Conservation (phyloP, 2,329 filamentous ascomycete genomes). For the Mariannaea sp. region DNA sequence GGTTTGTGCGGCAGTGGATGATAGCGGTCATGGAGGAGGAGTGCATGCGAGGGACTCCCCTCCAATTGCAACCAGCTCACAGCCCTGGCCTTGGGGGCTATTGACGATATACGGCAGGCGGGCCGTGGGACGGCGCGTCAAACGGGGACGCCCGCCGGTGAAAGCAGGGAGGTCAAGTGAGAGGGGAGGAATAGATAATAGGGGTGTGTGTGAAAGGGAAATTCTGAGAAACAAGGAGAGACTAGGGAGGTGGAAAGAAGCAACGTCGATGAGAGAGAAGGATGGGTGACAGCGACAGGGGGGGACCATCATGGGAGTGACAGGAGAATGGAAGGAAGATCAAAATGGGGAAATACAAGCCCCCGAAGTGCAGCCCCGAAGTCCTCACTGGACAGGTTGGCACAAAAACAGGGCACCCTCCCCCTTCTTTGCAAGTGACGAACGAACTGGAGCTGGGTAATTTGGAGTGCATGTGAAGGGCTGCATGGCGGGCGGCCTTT, state of each 20-base stretch:
- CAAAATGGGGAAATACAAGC: constrained; percentile 5
- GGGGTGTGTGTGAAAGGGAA: constrained; percentile 14
- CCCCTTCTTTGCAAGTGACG: constrained; percentile 1
- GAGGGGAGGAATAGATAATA: constrained; percentile 1
- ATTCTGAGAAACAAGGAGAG: constrained; percentile 5
- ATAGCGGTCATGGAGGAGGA: neutral
- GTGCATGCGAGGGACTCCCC: neutral
- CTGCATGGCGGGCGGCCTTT: neutral
- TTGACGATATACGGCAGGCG: constrained; percentile 35
- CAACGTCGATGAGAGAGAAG: constrained; percentile 36
- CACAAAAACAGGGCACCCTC: no score
- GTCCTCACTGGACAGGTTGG: neutral
- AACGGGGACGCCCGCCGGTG: constrained; percentile 15
- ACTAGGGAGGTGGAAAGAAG: constrained; percentile 31
- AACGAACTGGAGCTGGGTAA: constrained; percentile 10
- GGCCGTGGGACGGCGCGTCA: constrained; percentile 30
- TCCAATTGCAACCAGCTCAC: constrained; percentile 26
- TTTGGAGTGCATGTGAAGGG: constrained; percentile 15
- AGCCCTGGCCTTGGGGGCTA: constrained; percentile 30
- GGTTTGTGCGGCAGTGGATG: constrained; percentile 23
- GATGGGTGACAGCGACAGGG: constrained; percentile 10
- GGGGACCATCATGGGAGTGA: neutral
- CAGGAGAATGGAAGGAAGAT: neutral
- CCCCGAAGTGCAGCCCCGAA: constrained; percentile 4
- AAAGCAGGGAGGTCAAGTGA: constrained; percentile 25